Conservation (phyloP, 352 stramenopile species). For the Plasmopara muralis region DNA sequence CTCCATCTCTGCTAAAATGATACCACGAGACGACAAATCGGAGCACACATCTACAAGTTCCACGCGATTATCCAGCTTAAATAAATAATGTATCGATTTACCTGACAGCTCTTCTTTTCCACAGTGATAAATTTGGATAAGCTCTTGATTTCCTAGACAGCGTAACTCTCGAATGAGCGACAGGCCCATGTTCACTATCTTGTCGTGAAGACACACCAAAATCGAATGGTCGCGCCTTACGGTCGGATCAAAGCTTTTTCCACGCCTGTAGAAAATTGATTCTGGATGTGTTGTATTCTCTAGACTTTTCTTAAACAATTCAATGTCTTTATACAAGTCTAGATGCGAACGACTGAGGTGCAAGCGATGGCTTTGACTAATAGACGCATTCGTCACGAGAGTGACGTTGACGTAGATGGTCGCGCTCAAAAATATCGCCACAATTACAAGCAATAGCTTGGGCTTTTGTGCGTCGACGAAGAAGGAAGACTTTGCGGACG, state of each 20-base stretch:
- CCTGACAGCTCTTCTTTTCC: conserved; percentile 13
- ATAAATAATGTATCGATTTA: conserved; percentile 7
- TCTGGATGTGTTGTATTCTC: conserved; percentile 4
- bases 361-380: conserved; percentile 9
- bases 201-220: conserved; percentile 11
- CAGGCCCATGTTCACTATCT: conserved; percentile 8
- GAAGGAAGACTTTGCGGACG: not conserved
- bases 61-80: conserved; percentile 11
- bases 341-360: conserved; percentile 12
- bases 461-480: not conserved
- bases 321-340: conserved; percentile 17
- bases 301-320: conserved; percentile 5
- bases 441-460: conserved; percentile 4
- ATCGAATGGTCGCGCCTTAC: conserved; percentile 8
- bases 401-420: conserved; percentile 20
- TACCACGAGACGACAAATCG: conserved; percentile 4
- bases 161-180: conserved; percentile 18
- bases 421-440: conserved; percentile 5
- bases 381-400: conserved; percentile 12
- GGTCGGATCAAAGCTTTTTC: conserved; percentile 3
- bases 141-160: conserved; percentile 18
- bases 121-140: conserved; percentile 22
- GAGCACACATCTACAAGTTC: conserved; percentile 17
- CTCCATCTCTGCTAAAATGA: conserved; percentile 8
- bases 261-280: conserved; percentile 9